Evolutionary conservation across 2,329 filamentous ascomycete genomes (phyloP), one percentile per base, ranked within the genome.

Genomic region (Ascochyta koolunga): DNA sequence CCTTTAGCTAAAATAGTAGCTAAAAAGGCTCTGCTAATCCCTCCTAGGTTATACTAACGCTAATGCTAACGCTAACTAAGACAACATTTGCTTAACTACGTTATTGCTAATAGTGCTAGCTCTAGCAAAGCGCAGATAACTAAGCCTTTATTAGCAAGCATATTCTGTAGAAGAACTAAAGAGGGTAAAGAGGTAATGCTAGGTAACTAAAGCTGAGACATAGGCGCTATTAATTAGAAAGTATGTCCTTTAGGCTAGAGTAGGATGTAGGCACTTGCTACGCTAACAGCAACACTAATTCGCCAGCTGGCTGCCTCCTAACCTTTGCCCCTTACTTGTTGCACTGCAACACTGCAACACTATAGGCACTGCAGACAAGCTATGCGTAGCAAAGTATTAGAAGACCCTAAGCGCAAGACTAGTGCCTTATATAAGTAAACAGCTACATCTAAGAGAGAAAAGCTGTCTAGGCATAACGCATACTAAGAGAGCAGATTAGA

Each of bases 31-130:
- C 37, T 47, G 9, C 37, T 29, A 3, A 53, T 42, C 24, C 36
- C 8, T 31, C 15, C 35, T 5, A 37, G 36, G n/a, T 42, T 6
- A 50, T 36, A 15, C 18, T 15, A 29, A 50, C 16, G 22, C 35
- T 8, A 41, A 52, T 32, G 22, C 37, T 32, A 47, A 38, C 50
- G 44, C 39, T 15, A 48, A 39, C 49, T 10, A 5, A 54, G 5
- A 54, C 24, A 39, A 24, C 25, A 24, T 25, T 13, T 24, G 38
- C 27, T 27, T 43, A 16, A 49, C 38, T 3, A 19, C 32, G 31
- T 49, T 10, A 38, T 44, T 29, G 33, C 4, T 27, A 18, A 32
- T 13, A n/a, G 29, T n/a, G 10, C 7, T n/a, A 32, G 29, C 29
- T 32, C 10, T 1, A 54, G 43, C 31, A 15, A 31, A 31, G 13